phyloP scores from a whole-genome alignment of 1,284 basidiomycete genomes.

The Tilletiopsis washingtonensis region DNA sequence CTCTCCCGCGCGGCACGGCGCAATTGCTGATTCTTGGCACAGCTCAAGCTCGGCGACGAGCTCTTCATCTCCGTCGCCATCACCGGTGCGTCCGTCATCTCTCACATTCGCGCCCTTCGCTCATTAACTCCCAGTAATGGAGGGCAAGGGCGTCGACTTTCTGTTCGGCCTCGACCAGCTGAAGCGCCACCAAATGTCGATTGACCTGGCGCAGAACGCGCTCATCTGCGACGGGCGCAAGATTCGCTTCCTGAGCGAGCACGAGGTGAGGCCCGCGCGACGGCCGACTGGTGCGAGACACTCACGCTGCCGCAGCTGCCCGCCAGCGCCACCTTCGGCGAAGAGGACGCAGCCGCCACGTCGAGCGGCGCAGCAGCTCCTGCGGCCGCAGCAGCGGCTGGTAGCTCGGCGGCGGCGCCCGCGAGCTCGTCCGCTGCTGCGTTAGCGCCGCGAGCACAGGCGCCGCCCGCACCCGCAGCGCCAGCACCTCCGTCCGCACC shows the following conservation, averaged over 20 bases:
- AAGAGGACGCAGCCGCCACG: not conserved
- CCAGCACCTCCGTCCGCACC: slow-evolving; percentile 13
- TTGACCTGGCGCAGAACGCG: slow-evolving; percentile 80
- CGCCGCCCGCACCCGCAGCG: slow-evolving; percentile 6
- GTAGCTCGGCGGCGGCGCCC: no score
- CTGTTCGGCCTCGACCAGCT: slow-evolving; percentile 88
- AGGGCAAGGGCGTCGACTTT: slow-evolving; percentile 83
- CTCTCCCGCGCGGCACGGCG: no score
- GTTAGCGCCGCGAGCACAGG: slow-evolving; percentile 8
- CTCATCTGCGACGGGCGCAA: slow-evolving; percentile 80
- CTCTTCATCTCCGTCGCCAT: slow-evolving; percentile 82
- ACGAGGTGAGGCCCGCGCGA: slow-evolving; percentile 58
- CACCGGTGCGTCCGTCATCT: no score
- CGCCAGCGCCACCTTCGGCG: not conserved
- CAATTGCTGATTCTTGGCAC: no score
- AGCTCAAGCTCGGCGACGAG: slow-evolving; percentile 69
- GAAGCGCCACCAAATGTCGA: slow-evolving; percentile 89
- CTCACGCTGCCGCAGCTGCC: not conserved
- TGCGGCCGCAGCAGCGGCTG: not conserved
- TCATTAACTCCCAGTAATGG: slow-evolving; percentile 59
- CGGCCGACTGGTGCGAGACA: not conserved
- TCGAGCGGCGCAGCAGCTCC: not conserved
- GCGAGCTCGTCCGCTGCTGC: no score
- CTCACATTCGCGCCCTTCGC: no score
- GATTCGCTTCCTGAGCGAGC: slow-evolving; percentile 81